These are phyloP conservation scores for Phytophthora podocarpi DNA, from an alignment of 352 stramenopile species.

Conservation along the genomic window DNA sequence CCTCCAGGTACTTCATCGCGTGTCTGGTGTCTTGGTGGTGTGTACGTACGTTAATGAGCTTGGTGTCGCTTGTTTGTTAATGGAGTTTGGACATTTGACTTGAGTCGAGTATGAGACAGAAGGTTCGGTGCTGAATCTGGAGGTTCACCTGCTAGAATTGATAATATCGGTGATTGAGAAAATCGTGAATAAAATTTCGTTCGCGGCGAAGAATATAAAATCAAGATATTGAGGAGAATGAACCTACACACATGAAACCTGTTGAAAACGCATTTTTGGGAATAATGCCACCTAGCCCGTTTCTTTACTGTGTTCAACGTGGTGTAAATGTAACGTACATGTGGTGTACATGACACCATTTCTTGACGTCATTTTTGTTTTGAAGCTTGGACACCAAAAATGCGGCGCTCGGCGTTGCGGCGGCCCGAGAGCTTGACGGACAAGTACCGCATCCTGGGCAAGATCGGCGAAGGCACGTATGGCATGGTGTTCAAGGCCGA, in stretches of 20 bases:
- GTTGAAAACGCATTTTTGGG: not conserved
- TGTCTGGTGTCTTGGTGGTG: conserved; percentile 8
- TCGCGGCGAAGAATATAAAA: not conserved
- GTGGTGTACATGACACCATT: not conserved
- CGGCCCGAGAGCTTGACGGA: conserved; percentile 77
- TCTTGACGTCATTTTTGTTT: too few species aligned
- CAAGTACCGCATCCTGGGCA: conserved; percentile 86
- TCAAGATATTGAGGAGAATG: not conserved
- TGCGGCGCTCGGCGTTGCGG: conserved; percentile 67
- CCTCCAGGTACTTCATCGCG: conserved; percentile 94
- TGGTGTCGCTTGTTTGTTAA: conserved; percentile 11
- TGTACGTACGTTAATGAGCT: not conserved
- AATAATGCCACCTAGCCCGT: not conserved
- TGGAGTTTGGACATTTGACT: conserved; percentile 5
- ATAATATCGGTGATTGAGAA: not conserved
- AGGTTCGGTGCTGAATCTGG: too few species aligned
- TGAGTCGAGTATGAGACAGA: too few species aligned
- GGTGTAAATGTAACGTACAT: too few species aligned
- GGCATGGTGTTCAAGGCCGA: conserved; percentile 91
- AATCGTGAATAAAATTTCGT: not conserved
- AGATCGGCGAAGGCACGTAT: conserved; percentile 91
- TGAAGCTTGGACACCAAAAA: too few species aligned
- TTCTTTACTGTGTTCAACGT: conserved; percentile 18
- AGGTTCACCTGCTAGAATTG: not conserved
- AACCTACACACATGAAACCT: not conserved